phyloP scores from a whole-genome alignment of 2,329 filamentous ascomycete species.

The Curvularia sp. region DNA sequence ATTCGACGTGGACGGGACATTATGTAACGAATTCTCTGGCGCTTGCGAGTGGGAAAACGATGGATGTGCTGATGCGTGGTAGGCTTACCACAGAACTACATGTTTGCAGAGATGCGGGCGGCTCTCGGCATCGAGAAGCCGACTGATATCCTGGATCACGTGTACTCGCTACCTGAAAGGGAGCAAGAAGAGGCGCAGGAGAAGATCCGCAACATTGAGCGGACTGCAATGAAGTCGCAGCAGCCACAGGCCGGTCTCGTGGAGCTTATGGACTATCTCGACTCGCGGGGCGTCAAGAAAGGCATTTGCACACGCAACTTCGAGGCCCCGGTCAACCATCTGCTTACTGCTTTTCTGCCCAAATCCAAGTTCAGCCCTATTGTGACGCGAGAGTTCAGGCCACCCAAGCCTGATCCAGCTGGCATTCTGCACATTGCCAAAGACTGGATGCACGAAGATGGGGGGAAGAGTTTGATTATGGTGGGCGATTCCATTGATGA shows the following conservation, averaged over 20 bases:
- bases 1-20: slow-evolving; percentile 94
- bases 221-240: slow-evolving; percentile 79
- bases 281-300: slow-evolving; percentile 70
- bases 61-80: slow-evolving; percentile 17
- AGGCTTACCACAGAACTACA: slow-evolving; percentile 91
- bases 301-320: slow-evolving; percentile 96
- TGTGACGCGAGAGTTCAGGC: slow-evolving; percentile 81
- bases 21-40: slow-evolving; percentile 68
- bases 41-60: no score
- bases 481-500: slow-evolving; percentile 80
- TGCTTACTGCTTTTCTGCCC: slow-evolving; percentile 77
- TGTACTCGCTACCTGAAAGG: slow-evolving; percentile 72
- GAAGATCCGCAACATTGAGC: slow-evolving; percentile 80
- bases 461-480: slow-evolving; percentile 59
- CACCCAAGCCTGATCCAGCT: slow-evolving; percentile 86
- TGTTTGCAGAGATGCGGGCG: slow-evolving; percentile 86
- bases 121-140: slow-evolving; percentile 74
- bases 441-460: slow-evolving; percentile 66
- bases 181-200: slow-evolving; percentile 71
- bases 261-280: slow-evolving; percentile 82
- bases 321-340: slow-evolving; percentile 73
- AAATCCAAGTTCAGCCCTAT: slow-evolving; percentile 75
- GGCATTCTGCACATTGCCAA: slow-evolving; percentile 86
- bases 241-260: slow-evolving; percentile 81
- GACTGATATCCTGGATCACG: slow-evolving; percentile 87